Base-by-base conservation (phyloP, 768 basidiomycete species). In the Phaeotremella skinneri region DNA sequence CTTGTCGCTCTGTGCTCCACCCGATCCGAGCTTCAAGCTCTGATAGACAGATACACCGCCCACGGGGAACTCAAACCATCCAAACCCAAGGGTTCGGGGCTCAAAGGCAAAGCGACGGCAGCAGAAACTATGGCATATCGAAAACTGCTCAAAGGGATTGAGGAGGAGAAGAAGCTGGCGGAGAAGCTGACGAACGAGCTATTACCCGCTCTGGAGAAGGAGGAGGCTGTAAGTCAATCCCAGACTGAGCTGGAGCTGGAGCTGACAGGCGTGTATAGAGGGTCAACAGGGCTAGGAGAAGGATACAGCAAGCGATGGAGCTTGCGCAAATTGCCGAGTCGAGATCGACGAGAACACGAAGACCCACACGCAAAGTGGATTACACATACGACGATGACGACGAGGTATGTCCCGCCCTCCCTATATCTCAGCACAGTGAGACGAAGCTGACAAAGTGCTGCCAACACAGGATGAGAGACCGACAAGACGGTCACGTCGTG, bases 141-240 rank as follows among this genome's bases (percentile, higher is more conserved):
- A 5, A 68, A 64, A 52, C n/a, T 61, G 30, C 20, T 56, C n/a
- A 64, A 60, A 43, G 61, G 62, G 34, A 70, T 65, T 21, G 62
- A 69, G 52, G 63, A 67, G 14, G 72, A 73, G 49, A 54, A 53
- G 30, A 48, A 59, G 20, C 51, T 73, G 42, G 69, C 60, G 3
- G 61, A 50, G 16, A 59, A 25, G 37, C 26, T 68, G 16, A 54
- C 34, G 7, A 17, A 41, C 29, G 67, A 51, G 16, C 20, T 62
- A 43, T 45, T 70, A 32, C 67, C 68, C 13, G 50, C 14, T 25
- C 56, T 70, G 1, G 72, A 73, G 50, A 70, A 69, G 60, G 69
- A 73, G 47, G 72, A 73, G 26, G 55, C 60, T 34, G 69, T 73
- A 52, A 63, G 69, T 61, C 21, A 30, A 32, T 30, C 5, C 13